Evolutionary conservation across 2,329 filamentous ascomycete species (phyloP), one percentile per base, ranked within the genome.

Genomic region (Pseudogymnoascus sp.): DNA sequence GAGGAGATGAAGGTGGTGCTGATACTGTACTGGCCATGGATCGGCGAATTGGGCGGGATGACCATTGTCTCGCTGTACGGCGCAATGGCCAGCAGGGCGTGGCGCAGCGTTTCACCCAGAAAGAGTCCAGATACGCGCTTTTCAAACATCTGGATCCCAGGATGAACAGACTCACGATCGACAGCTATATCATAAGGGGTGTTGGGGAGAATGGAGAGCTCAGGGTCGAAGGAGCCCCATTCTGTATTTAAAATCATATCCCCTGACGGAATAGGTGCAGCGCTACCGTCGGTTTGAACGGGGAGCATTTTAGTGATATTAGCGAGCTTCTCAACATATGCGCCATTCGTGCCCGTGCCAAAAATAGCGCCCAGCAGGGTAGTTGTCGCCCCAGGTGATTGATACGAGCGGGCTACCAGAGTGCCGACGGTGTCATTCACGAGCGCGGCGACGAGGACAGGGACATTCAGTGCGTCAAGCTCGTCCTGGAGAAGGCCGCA

Each of bases 91-190:
- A 95, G 75, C 21, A 97, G 78, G 14, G 88, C 87, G 49, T 91
- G 82, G 62, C 95, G 89, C 62, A 97, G 82, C 66, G 97, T 93
- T 75, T 99, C 95, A 62, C 95, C 95, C 59, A 99, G 77, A 79
- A 97, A 99, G 93, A 99, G 97, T 74, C 95, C 95, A 0, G 92
- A 96, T 14, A 99, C 89, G 58, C 93, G 89, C 83, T 99, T 99
- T 80, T 99, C 95, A 72, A 97, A 99, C 90, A 97, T 96, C 74
- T 99, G 95, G 65, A 96, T 86, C 25, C 95, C 95, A 0, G 93
- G 93, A 76, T 99, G 97, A 69, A 91, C 86, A 67, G 88, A 95
- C 64, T 88, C 85, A 63, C 80, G 78, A 75, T 99, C 93, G 23
- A 99, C 81, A 63, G 86, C 82, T 59, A 81, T 78, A 73, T 99